Percentiles rank a stretch among this genome's conserved stretches.
Conservation (phyloP, 148 eudicot genomes). For the Cornus controversa region DNA sequence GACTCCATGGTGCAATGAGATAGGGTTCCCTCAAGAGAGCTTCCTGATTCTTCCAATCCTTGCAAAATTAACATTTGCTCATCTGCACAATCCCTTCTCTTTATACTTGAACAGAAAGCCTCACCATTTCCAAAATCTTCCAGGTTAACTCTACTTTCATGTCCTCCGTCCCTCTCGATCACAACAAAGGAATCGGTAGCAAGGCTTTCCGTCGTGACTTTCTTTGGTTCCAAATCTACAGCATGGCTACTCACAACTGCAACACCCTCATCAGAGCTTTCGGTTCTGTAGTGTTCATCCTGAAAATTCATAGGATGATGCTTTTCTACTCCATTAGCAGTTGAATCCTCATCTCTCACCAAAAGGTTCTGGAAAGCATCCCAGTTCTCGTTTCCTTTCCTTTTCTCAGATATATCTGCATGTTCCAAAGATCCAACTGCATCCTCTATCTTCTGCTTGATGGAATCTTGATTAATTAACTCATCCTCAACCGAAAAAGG, state of each 20-base stretch:
- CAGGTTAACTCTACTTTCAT: slow-evolving; percentile 19
- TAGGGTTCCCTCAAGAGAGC: background rate
- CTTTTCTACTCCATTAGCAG: background rate
- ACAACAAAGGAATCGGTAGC: slow-evolving; percentile 35
- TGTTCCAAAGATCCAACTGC: slow-evolving; percentile 38
- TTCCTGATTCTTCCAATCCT: slow-evolving; percentile 18
- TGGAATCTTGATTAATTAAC: slow-evolving; percentile 35
- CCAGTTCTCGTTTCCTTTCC: slow-evolving; percentile 35
- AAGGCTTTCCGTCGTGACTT: slow-evolving; percentile 15
- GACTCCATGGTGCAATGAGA: slow-evolving; percentile 30
- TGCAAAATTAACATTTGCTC: slow-evolving; percentile 30
- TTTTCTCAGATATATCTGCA: slow-evolving; percentile 21
- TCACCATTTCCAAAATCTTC: slow-evolving; percentile 39
- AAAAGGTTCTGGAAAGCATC: slow-evolving; percentile 52
- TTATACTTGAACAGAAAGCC: slow-evolving; percentile 19
- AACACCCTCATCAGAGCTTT: slow-evolving; percentile 17
- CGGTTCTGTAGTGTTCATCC: slow-evolving; percentile 28
- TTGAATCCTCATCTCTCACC: slow-evolving; percentile 34
- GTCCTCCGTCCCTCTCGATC: slow-evolving; percentile 24
- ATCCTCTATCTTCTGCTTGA: slow-evolving; percentile 37
- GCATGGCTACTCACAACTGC: slow-evolving; percentile 6
- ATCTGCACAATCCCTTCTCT: slow-evolving; percentile 29
- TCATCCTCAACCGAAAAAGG: slow-evolving; percentile 28
- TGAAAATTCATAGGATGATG: slow-evolving; percentile 18
- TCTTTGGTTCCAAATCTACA: slow-evolving; percentile 30